Conservation (phyloP, 768 basidiomycete species). For the Tephrocybe sp. region DNA sequence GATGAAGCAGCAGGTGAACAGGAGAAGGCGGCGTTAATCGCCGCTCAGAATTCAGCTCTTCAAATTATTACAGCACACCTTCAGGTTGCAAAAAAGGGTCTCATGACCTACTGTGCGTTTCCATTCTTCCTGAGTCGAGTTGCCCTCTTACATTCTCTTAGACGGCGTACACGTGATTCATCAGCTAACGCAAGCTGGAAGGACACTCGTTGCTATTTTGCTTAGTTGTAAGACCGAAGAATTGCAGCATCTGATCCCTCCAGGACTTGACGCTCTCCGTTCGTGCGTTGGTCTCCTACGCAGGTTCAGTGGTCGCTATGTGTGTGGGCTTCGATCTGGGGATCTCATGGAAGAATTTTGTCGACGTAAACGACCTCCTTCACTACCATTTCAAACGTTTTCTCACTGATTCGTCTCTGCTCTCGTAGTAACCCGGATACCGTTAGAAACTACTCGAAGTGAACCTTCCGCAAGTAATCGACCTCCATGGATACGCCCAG, state of each 20-base stretch:
- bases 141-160: constrained; percentile 28
- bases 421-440: constrained; percentile 74
- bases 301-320: constrained; percentile 88
- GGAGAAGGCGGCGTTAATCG: constrained; percentile 77
- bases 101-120: constrained; percentile 92
- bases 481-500: constrained; percentile 88
- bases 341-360: constrained; percentile 97
- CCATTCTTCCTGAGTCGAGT: constrained; percentile 1
- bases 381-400: neutral
- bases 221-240: constrained; percentile 85
- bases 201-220: constrained; percentile 85
- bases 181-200: constrained; percentile 90
- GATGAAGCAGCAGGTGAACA: constrained; percentile 61
- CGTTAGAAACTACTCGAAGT: constrained; percentile 67
- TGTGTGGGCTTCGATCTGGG: constrained; percentile 87
- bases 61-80: constrained; percentile 82
- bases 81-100: constrained; percentile 80
- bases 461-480: constrained; percentile 51
- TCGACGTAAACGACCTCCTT: constrained; percentile 53
- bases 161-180: constrained; percentile 96
- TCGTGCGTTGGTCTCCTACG: constrained; percentile 87
- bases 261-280: constrained; percentile 81
- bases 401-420: constrained; percentile 6
- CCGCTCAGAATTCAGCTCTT: constrained; percentile 75
- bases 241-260: constrained; percentile 73